Percentiles rank a stretch among this genome's conserved stretches.
Evolutionary conservation across 1,139 yeast genomes (phyloP).

Genomic region (Pichia sp.): DNA sequence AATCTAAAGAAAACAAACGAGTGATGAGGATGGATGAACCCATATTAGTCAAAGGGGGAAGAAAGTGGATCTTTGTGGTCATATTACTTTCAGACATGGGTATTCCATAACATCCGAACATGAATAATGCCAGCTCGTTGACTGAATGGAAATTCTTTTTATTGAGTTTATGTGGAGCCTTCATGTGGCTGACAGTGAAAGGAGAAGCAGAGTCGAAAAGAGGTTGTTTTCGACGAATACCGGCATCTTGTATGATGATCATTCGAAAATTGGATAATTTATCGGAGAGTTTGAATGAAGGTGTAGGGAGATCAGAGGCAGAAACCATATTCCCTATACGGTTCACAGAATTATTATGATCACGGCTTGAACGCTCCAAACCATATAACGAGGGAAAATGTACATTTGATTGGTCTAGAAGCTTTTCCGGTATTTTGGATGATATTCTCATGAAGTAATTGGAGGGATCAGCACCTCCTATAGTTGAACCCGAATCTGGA

Average conservation of each 20-base stretch:
- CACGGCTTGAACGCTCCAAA: constrained; percentile 10
- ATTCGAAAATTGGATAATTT: constrained; percentile 36
- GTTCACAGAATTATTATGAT: too few relatives aligned
- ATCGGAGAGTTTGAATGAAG: constrained; percentile 26
- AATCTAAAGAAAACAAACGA: constrained; percentile 32
- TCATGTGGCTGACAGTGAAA: constrained; percentile 5
- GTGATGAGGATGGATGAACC: constrained; percentile 38
- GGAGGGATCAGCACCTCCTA: too few relatives aligned
- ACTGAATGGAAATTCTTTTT: constrained; percentile 32
- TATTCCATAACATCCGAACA: constrained; percentile 50
- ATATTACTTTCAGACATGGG: constrained; percentile 42
- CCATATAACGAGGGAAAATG: constrained; percentile 23
- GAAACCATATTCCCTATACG: too few relatives aligned
- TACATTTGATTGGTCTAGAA: constrained; percentile 5
- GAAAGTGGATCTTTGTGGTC: constrained; percentile 40
- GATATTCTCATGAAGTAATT: too few relatives aligned
- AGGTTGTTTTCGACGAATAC: constrained; percentile 42
- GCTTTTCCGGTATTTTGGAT: too few relatives aligned
- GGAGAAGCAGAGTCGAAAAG: constrained; percentile 37
- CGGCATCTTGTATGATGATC: constrained; percentile 47
- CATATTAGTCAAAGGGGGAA: constrained; percentile 35
- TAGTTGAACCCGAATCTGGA: too few relatives aligned
- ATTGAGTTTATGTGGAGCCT: constrained; percentile 17
- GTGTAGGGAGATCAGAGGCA: constrained; percentile 18
- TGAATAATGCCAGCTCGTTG: constrained; percentile 41